Evolutionary conservation across 805 yeast species (phyloP).

Genomic region (Yueomyces sp.): DNA sequence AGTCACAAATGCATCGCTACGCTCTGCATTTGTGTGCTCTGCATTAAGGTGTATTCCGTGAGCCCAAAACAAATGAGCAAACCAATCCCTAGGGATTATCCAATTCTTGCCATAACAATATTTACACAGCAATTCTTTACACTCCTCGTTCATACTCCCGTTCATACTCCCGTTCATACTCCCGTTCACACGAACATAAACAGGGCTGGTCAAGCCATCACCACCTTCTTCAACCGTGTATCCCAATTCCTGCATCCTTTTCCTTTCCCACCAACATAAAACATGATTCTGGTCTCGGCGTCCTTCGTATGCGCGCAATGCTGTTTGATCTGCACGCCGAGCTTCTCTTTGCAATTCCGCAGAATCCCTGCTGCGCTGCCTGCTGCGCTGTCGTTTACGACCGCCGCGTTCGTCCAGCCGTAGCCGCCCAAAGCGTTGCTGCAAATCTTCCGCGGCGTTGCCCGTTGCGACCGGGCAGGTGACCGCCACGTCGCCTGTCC

Average conservation of each 20-base stretch:
- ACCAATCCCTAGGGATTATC: conserved; percentile 4
- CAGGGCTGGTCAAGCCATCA: conserved; percentile 7
- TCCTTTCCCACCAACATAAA: conserved; percentile 6
- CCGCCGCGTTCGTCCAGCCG: no score
- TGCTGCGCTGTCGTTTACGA: no score
- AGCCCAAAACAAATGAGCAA: conserved; percentile 11
- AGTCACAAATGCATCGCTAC: no score
- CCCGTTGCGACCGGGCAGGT: no score
- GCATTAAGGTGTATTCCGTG: conserved; percentile 8
- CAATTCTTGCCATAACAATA: conserved; percentile 14
- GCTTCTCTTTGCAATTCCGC: no score
- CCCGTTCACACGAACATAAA: neutral
- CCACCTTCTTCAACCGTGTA: conserved; percentile 7
- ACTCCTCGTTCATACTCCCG: conserved; percentile 2
- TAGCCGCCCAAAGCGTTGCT: no score
- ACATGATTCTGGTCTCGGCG: conserved; percentile 13
- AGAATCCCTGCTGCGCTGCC: no score
- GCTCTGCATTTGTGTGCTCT: no score
- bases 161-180: neutral
- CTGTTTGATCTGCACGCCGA: no score
- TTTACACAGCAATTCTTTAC: conserved; percentile 6
- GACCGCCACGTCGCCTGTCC: no score
- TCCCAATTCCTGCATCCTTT: conserved; percentile 4
- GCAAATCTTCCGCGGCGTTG: no score
- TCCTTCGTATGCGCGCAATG: conserved; percentile 3